Evolutionary conservation across 2,329 filamentous ascomycete genomes (phyloP), one percentile per base, ranked within the genome.

Genomic region (Trichocomaceae sp.): DNA sequence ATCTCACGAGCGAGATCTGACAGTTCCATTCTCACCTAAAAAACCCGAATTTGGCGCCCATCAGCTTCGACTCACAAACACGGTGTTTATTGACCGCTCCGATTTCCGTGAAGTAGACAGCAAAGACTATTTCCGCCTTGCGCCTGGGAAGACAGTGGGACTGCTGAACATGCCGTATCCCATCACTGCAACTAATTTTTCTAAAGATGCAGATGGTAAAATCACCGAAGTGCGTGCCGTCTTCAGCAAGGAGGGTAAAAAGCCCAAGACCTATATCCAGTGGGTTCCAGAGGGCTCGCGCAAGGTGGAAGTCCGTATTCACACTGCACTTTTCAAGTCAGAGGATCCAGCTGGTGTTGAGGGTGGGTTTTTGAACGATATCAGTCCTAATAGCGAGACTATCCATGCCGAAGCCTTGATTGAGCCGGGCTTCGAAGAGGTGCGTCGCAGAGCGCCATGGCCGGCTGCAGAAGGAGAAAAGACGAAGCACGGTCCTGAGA

Each of bases 251-350:
- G 72, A 73, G 56, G 86, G 88, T 57, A 76, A 75, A 63, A 79
- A 78, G 57, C 83, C 86, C 44, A 92, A 95, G 75, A 85, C 90
- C 0, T 81, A 78, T 67, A 95, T 96, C 67, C 90, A 96, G 67
- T 96, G 92, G 92, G 88, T 96, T 6, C 83, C 83, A 61, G 73
- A 76, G 37, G 79, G 79, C 41, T 81, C 81, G 2, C 75, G 84
- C 56, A 78, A 75, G 54, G 85, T 86, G 12, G 87, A 92, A 70
- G 87, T 84, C 41, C 86, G 91, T 57, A 79, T 95, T 48, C 86
- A 93, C 74, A 87, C 90, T 67, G 77, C 83, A 1, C 80, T 97
- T 1, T 96, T 96, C 81, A 90, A 90, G 70, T 89, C 86, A 2
- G 86, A 91, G 47, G 86, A 93, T 65, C 91, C 92, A 1, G 84